A percentile compares a stretch with the other conserved stretches of the same genome.
Conservation (phyloP, 140 eudicot species). For the Ambrosia hybrid region DNA sequence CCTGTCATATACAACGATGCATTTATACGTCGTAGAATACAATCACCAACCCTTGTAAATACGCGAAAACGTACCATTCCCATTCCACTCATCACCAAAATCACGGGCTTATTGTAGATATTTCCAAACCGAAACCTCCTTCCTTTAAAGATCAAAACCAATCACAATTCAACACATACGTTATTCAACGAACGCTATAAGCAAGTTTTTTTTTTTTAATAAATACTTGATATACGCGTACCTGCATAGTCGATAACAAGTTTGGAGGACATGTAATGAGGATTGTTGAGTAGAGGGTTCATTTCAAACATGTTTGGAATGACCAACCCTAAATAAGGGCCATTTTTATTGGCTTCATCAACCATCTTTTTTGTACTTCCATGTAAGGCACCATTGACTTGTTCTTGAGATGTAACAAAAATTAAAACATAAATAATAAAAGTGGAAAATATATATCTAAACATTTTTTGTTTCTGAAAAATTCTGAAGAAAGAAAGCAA, state of each 20-base stretch:
- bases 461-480: conserved; percentile 9
- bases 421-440: conserved; percentile 13
- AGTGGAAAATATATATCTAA: neutral
- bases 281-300: conserved; percentile 60
- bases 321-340: conserved; percentile 61
- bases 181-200: neutral
- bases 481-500: neutral
- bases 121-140: conserved; percentile 60
- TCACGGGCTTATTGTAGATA: conserved; percentile 38
- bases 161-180: neutral
- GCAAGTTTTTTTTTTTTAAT: neutral
- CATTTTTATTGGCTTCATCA: conserved; percentile 42
- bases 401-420: conserved; percentile 21
- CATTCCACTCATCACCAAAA: conserved; percentile 65
- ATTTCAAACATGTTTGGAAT: conserved; percentile 64
- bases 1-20: conserved; percentile 15
- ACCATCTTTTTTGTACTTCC: conserved; percentile 36
- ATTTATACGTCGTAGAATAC: neutral
- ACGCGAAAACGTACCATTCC: conserved; percentile 40
- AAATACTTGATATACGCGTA: neutral
- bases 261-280: conserved; percentile 38
- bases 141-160: conserved; percentile 32
- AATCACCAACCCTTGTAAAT: neutral
- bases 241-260: conserved; percentile 50
- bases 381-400: conserved; percentile 35